Evolutionary conservation across 1,284 basidiomycete genomes (phyloP), one percentile per base, ranked within the genome.

Genomic region (Kwoniella shivajii): DNA sequence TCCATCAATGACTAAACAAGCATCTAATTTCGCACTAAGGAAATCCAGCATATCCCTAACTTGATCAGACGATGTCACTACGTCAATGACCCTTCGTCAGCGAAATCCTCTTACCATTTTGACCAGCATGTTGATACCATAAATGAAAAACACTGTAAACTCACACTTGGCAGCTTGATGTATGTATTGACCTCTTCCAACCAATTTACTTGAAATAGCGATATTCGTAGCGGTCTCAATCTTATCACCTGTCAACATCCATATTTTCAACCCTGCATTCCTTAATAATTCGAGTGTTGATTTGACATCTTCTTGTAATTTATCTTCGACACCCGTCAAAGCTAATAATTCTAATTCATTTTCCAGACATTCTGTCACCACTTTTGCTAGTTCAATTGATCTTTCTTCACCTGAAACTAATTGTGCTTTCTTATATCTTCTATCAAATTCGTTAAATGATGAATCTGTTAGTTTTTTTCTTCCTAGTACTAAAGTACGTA

Each of bases 171-270:
- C 85, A 27, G 98, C 89, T 71, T 97, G 93, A 68, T 98, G 94
- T 33, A 99, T 96, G 73, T 97, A 98, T 75, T 99, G 96, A 69
- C 93, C 93, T 65, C 96, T 83, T 16, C 92, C 89, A 0, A 99
- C 95, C 24, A 99, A 82, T 74, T 98, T 99, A 29, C 91, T 96
- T 34, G 92, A 97, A 61, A 98, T 93, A 1, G 95, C 94, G 68
- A 99, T 99, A 77, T 94, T 97, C 30, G 94, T 90, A 6, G 96
- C 96, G 2, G 96, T 99, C 81, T 99, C 96, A 60, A 99, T 93
- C 81, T 99, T 99, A 79, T 99, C 96, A 0, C 96, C 96, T 0
- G 96, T 99, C 68, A 99, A 81, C 96, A 99, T 99, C 96, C 96
- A 99, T 54, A 99, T 97, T 82, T 92, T 97, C 78, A 99, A 88